These are phyloP conservation scores for Jackrogersella multiformis DNA, from an alignment of 495 filamentous ascomycete species.

Conservation along the genomic window DNA sequence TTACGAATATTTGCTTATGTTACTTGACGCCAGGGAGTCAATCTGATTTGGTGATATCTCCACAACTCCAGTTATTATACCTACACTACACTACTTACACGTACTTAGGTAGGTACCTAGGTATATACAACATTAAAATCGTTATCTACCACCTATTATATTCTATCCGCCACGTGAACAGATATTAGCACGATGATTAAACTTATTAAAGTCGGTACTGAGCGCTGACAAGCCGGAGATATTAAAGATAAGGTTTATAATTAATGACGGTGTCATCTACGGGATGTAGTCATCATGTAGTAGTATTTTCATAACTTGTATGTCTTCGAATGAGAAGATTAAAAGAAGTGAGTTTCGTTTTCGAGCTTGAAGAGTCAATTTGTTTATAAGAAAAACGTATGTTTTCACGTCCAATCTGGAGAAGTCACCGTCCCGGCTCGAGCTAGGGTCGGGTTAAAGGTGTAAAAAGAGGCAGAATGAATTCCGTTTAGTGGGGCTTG, in stretches of 20 bases:
- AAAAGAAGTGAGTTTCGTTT: not conserved
- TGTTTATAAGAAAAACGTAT: slow-evolving; percentile 33
- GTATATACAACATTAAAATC: slow-evolving; percentile 6
- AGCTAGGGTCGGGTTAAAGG: slow-evolving; percentile 31
- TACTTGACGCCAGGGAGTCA: slow-evolving; percentile 4
- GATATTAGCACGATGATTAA: no score
- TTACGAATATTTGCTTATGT: slow-evolving; percentile 3
- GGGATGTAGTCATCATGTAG: slow-evolving; percentile 7
- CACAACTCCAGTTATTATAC: not conserved
- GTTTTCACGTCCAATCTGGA: slow-evolving; percentile 32
- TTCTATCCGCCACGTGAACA: not conserved
- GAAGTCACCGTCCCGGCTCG: slow-evolving; percentile 9
- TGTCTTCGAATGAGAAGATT: not conserved
- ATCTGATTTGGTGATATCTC: slow-evolving; percentile 16
- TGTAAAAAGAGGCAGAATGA: slow-evolving; percentile 17
- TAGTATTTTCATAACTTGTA: slow-evolving; percentile 11
- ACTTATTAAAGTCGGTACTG: no score
- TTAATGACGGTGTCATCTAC: slow-evolving; percentile 24
- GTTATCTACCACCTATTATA: slow-evolving; percentile 23
- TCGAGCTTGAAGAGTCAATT: slow-evolving; percentile 17
- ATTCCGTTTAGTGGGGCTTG: no score
- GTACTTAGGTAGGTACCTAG: not conserved
- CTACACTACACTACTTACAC: no score
- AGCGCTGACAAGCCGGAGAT: slow-evolving; percentile 25
- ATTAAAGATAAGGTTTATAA: slow-evolving; percentile 35